Conservation (phyloP, 768 basidiomycete genomes). For the Saitozyma sp. region DNA sequence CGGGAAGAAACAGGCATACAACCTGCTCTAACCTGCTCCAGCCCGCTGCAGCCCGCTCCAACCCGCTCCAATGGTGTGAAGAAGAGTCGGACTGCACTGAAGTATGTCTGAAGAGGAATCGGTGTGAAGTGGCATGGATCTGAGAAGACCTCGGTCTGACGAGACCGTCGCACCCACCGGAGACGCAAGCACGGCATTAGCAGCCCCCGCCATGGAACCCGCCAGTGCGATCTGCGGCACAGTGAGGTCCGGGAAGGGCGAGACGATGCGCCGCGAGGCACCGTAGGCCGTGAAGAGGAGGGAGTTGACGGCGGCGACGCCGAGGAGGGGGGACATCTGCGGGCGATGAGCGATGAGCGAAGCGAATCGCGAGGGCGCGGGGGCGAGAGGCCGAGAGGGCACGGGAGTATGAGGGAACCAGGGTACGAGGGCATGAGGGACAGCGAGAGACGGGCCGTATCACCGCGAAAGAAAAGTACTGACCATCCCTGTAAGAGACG, state of each 20-base stretch:
- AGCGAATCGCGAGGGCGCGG: background rate
- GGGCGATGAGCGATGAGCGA: too few species aligned
- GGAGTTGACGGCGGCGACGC: slow-evolving; percentile 94
- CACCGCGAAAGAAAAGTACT: too few species aligned
- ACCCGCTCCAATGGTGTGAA: too few species aligned
- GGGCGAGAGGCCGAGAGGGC: background rate
- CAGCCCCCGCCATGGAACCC: slow-evolving; percentile 88
- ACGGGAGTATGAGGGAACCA: background rate
- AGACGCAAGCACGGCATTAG: slow-evolving; percentile 84
- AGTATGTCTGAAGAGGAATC: too few species aligned
- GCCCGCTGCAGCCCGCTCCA: too few species aligned
- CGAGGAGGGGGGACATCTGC: slow-evolving; percentile 77
- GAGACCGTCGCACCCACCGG: slow-evolving; percentile 60
- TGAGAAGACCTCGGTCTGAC: slow-evolving; percentile 42
- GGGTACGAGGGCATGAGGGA: background rate
- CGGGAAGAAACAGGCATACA: too few species aligned
- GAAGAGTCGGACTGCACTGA: too few species aligned
- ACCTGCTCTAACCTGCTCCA: too few species aligned
- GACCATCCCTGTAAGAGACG: too few species aligned
- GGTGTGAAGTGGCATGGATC: background rate
- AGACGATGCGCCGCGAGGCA: slow-evolving; percentile 75
- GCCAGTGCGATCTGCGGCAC: slow-evolving; percentile 77
- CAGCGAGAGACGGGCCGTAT: background rate
- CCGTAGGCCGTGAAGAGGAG: slow-evolving; percentile 89
- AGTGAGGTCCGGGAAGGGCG: slow-evolving; percentile 81